Evolutionary conservation across 768 basidiomycete species (phyloP).

Genomic region (Rubroboletus satanas): DNA sequence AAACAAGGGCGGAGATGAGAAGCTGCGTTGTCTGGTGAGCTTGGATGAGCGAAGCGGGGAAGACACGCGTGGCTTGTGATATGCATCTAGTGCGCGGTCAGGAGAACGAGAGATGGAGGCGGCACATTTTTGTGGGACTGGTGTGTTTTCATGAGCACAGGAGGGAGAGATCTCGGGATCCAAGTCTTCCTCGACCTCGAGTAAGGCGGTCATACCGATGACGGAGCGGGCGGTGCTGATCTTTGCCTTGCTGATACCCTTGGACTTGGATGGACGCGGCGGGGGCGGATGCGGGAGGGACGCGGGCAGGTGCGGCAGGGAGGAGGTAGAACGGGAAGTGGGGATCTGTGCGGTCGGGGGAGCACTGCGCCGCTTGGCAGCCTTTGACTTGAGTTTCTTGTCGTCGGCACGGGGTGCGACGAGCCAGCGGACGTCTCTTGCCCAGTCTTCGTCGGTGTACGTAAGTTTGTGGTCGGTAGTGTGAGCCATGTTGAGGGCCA

Average conservation of each 20-base stretch:
- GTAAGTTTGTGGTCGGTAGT: slow-evolving; percentile 27
- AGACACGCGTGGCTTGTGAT: slow-evolving; percentile 21
- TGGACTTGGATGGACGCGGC: slow-evolving; percentile 26
- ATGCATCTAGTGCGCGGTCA: slow-evolving; percentile 5
- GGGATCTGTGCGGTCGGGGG: slow-evolving; percentile 11
- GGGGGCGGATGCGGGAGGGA: slow-evolving; percentile 12
- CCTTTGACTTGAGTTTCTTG: slow-evolving; percentile 21
- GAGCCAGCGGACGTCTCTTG: slow-evolving; percentile 65
- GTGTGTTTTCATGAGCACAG: not conserved
- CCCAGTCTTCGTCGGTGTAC: slow-evolving; percentile 60
- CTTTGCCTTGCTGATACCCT: slow-evolving; percentile 26
- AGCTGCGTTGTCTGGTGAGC: slow-evolving; percentile 28
- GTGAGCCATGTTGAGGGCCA: slow-evolving; percentile 18
- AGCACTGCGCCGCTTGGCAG: slow-evolving; percentile 16
- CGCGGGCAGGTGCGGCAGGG: slow-evolving; percentile 11
- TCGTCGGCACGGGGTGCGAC: slow-evolving; percentile 32
- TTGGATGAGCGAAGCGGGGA: slow-evolving; percentile 24
- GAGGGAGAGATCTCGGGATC: slow-evolving; percentile 21
- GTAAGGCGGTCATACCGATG: slow-evolving; percentile 49
- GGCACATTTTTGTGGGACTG: slow-evolving; percentile 17
- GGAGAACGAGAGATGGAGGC: slow-evolving; percentile 12
- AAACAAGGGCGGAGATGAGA: slow-evolving; percentile 29
- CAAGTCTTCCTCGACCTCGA: slow-evolving; percentile 50
- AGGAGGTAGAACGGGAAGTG: slow-evolving; percentile 23
- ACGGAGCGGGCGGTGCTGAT: slow-evolving; percentile 41